Base-by-base conservation (phyloP, 306 rosid species). In the Oxytropis ochrocephala region DNA sequence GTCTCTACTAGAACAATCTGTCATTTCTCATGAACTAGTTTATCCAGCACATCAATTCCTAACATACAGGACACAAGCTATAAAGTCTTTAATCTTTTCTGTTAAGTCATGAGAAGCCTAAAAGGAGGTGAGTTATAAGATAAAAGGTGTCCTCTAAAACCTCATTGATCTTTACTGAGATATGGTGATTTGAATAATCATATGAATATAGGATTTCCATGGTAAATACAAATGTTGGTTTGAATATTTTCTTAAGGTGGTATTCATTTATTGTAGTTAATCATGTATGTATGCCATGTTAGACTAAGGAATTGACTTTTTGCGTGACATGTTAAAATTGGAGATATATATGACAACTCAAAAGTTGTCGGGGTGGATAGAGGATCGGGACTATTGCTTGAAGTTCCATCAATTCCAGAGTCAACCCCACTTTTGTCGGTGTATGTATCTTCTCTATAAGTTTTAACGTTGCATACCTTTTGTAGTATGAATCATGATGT, bases 341-440 rank as follows among this genome's bases (percentile, higher is more conserved):
- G 99, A 64, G 96, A 94, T 63, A 85, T 88, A 72, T 94, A 85
- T 67, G 92, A 88, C 3, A 68, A 81, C 59, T 79, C 96, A 64
- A 94, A 80, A 85, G 99, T 91, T 75, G 84, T 91, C 61, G 81
- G 99, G 81, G 96, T 91, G 54, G 97, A 91, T 63, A 88, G 67
- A 80, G 87, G 91, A 57, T 76, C 59, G 3, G 99, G 99, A 50
- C 81, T 94, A 58, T 86, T 91, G 65, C 97, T 94, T 67, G 92
- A 91, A 85, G 76, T 88, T 76, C 88, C 85, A 24, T 88, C 95
- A 33, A 73, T 82, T 64, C 88, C 90, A 0, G 85, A 81, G 74
- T 57, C 99, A 51, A 87, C 95, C 43, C 97, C 96, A 17, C 87
- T 52, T 91, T 82, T 18, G 91, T 91, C 58, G 88, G 85, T 75